Conservation (phyloP, 2,329 filamentous ascomycete genomes). For the Cladophialophora bantiana region DNA sequence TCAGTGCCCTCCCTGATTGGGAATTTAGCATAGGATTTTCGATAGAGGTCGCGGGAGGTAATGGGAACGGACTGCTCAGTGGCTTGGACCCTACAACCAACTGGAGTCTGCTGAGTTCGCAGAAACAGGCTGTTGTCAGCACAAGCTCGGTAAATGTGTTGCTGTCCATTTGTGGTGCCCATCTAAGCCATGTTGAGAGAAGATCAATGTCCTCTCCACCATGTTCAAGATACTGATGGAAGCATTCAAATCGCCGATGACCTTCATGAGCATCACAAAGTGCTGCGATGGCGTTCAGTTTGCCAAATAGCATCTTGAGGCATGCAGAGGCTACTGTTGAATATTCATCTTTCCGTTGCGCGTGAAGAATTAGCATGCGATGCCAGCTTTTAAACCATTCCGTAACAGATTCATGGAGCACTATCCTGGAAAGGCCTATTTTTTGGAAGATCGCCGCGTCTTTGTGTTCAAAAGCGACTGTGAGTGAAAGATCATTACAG, state of each 20-base stretch:
- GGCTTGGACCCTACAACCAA: slow-evolving; percentile 12
- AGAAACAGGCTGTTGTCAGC: slow-evolving; percentile 18
- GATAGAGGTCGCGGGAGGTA: neutral
- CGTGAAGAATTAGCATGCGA: slow-evolving; percentile 13
- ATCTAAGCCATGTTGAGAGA: slow-evolving; percentile 15
- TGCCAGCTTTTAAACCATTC: slow-evolving; percentile 19
- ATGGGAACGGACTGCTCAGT: neutral
- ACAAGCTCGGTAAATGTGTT: slow-evolving; percentile 13
- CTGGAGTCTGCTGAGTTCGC: slow-evolving; percentile 9
- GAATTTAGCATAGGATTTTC: neutral
- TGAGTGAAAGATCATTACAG: slow-evolving; percentile 17
- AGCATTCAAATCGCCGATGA: slow-evolving; percentile 14
- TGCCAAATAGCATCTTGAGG: slow-evolving; percentile 18
- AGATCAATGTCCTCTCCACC: slow-evolving; percentile 14
- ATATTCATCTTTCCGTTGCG: neutral
- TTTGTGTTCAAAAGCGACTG: slow-evolving; percentile 17
- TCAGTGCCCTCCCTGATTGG: neutral
- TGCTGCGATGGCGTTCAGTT: neutral
- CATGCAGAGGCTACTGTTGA: slow-evolving; percentile 5
- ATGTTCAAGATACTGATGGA: slow-evolving; percentile 19
- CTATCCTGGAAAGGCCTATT: slow-evolving; percentile 9
- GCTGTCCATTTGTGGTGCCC: slow-evolving; percentile 1
- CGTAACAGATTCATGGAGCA: slow-evolving; percentile 8
- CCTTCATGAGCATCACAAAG: slow-evolving; percentile 9
- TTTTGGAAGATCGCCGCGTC: slow-evolving; percentile 13